Evolutionary conservation across 345 rosid genomes (phyloP), one percentile per base, ranked within the genome.

Genomic region (Lepidium sativum): DNA sequence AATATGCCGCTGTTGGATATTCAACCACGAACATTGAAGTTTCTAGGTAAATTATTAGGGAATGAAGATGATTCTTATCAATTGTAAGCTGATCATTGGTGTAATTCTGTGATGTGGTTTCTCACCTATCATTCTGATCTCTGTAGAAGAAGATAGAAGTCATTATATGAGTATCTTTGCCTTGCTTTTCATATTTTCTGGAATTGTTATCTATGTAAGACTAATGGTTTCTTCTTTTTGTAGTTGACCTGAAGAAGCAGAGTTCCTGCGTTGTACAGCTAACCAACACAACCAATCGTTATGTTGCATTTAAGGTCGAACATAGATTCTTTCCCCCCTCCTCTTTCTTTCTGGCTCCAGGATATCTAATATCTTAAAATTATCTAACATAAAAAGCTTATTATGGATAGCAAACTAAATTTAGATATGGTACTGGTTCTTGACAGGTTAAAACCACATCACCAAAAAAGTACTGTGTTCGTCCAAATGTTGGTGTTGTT

Each of bases 371-470:
- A 15, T 47, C 52, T 45, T 52, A 16, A 17, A 23, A 2, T 25
- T 43, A 49, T 55, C 18, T 16, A 39, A 34, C 17, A 44, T 25
- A 63, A 2, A 7, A 0, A 6, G 51, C 8, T n/a, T 37, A 45
- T 59, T 18, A 7, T 39, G 18, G 65, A 56, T 51, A 43, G 15
- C 34, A 56, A 45, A 42, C 47, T 20, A 51, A 20, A 68, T 43
- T 47, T 29, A 18, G 49, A 29, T 43, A 43, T 63, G 72, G n/a
- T n/a, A n/a, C n/a, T n/a, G n/a, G n/a, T n/a, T 39, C 27, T 59
- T 51, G 68, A 33, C 89, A 95, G 99, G 88, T 95, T 65, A 95
- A 95, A 79, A 95, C 99, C 42, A 95, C 99, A 20, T 80, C 95
- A 37, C 99, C 99, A 0, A 88, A 80, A 82, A 95, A 88, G 78